phyloP scores from a whole-genome alignment of 306 rosid species.

The Hippophae rhamnoides region DNA sequence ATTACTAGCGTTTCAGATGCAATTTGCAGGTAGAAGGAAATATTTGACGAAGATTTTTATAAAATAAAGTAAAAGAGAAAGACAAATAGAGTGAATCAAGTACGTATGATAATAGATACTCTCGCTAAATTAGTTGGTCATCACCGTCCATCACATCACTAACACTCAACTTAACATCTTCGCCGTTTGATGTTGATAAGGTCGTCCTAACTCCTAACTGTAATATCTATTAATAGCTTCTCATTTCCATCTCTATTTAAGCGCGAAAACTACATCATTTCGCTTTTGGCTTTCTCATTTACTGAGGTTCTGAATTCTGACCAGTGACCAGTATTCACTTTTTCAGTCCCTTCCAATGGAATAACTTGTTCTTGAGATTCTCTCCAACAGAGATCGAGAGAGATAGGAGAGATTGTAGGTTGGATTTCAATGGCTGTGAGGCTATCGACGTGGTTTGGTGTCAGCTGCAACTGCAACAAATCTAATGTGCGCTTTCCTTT shows the following conservation, averaged over 20 bases:
- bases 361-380: background rate
- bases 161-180: too few species aligned
- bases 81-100: too few species aligned
- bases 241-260: background rate
- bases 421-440: slow-evolving; percentile 40
- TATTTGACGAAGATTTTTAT: too few species aligned
- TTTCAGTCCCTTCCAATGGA: background rate
- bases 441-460: slow-evolving; percentile 50
- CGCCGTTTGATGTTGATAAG: slow-evolving; percentile 1
- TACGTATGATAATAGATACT: too few species aligned
- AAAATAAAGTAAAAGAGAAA: too few species aligned
- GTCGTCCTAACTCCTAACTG: background rate
- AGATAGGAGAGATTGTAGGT: background rate
- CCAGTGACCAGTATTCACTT: too few species aligned
- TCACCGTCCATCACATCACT: too few species aligned
- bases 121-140: too few species aligned
- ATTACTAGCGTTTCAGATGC: too few species aligned
- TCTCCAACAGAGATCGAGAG: background rate
- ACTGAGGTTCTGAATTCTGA: too few species aligned
- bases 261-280: background rate
- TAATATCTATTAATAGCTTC: background rate
- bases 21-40: too few species aligned
- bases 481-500: slow-evolving; percentile 23
- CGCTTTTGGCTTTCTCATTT: background rate
- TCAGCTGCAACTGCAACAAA: slow-evolving; percentile 22